Percentiles rank a stretch among this genome's conserved stretches.
Conservation (phyloP, 352 stramenopile species). For the Phytopythium delawarense region DNA sequence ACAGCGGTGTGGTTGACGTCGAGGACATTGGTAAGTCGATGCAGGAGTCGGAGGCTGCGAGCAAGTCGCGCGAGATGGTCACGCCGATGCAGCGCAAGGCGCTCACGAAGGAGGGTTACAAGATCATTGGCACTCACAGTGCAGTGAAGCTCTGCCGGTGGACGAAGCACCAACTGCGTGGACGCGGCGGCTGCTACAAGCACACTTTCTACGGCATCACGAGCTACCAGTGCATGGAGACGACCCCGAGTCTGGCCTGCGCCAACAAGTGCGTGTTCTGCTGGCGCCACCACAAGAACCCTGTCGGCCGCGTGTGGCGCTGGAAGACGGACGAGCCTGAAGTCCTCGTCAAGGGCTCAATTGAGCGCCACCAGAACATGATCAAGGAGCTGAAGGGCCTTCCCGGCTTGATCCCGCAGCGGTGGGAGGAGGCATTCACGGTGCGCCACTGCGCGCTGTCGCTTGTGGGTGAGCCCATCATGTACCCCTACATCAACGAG, state of each 20-base stretch:
- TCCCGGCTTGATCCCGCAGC: conserved; percentile 91
- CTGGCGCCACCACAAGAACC: conserved; percentile 99
- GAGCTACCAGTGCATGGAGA: conserved; percentile 99
- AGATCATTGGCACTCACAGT: conserved; percentile 97
- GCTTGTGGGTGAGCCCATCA: conserved; percentile 97
- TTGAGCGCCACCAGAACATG: conserved; percentile 89
- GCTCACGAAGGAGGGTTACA: conserved; percentile 98
- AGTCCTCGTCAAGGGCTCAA: conserved; percentile 92
- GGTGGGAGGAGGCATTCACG: conserved; percentile 95
- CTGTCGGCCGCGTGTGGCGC: conserved; percentile 95
- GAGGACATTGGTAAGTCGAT: conserved; percentile 86
- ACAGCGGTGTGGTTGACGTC: conserved; percentile 72
- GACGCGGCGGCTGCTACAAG: conserved; percentile 98
- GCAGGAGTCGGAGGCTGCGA: conserved; percentile 75
- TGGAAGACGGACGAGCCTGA: conserved; percentile 98
- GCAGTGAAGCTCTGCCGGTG: conserved; percentile 98
- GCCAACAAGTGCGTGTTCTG: conserved; percentile 99
- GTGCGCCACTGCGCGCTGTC: conserved; percentile 97
- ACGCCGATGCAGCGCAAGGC: conserved; percentile 92
- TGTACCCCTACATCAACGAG: conserved; percentile 99
- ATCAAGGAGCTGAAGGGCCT: conserved; percentile 96
- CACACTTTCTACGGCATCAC: conserved; percentile 99
- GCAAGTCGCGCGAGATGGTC: conserved; percentile 90
- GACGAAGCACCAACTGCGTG: conserved; percentile 98
- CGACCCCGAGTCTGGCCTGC: conserved; percentile 95